Evolutionary conservation across 2,329 filamentous ascomycete species (phyloP).

Genomic region (Xylaria multiplex): DNA sequence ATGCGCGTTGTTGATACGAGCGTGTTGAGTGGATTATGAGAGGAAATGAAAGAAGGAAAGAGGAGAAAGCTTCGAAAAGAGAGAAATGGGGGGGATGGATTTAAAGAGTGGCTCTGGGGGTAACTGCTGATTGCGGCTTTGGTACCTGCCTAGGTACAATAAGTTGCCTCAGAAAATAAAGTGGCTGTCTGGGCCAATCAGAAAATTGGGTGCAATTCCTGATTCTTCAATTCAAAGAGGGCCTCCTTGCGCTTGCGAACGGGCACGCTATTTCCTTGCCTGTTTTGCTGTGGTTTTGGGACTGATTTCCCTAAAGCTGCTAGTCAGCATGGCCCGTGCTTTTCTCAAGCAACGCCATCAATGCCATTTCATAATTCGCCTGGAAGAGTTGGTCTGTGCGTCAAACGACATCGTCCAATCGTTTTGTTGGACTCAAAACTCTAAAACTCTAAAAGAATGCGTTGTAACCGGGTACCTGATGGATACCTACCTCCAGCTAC

Average conservation of each 20-base stretch:
- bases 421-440: not conserved
- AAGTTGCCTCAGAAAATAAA: conserved; percentile 39
- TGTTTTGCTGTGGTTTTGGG: conserved; percentile 43
- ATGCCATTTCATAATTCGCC: not conserved
- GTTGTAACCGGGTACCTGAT: too few relatives aligned
- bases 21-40: conserved; percentile 42
- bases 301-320: conserved; percentile 35
- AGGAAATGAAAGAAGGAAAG: conserved; percentile 39
- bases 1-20: conserved; percentile 44
- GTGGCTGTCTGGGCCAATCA: conserved; percentile 38
- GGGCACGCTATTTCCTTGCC: conserved; percentile 38
- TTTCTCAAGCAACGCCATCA: not conserved
- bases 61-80: conserved; percentile 37
- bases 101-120: conserved; percentile 44
- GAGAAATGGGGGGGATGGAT: conserved; percentile 26
- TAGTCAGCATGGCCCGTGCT: conserved; percentile 19
- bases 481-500: too few relatives aligned
- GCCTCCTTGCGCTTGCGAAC: conserved; percentile 38
- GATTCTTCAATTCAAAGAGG: conserved; percentile 38
- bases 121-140: conserved; percentile 47
- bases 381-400: conserved; percentile 24
- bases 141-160: conserved; percentile 17
- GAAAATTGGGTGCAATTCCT: conserved; percentile 38
- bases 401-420: not conserved
- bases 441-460: not conserved